Evolutionary conservation across 768 basidiomycete genomes (phyloP).

Genomic region (Tylopilus sp.): DNA sequence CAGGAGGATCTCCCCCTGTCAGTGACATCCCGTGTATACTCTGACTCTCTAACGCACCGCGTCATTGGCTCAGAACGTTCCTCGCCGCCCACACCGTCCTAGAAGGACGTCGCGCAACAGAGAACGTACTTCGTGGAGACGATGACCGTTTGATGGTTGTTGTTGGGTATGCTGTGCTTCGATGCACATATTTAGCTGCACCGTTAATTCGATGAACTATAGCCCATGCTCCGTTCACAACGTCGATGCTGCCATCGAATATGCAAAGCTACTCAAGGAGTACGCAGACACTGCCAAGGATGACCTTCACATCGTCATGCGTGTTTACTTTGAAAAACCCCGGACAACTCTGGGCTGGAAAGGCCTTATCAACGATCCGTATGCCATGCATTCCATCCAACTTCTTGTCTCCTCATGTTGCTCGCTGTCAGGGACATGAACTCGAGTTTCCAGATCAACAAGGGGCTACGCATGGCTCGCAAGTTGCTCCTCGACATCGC

Average conservation of each 20-base stretch:
- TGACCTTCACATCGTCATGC: slow-evolving; percentile 94
- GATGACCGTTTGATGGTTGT: slow-evolving; percentile 94
- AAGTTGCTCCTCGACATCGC: slow-evolving; percentile 84
- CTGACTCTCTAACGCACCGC: neutral
- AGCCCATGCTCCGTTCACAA: slow-evolving; percentile 97
- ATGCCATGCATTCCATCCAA: neutral
- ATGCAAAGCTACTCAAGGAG: slow-evolving; percentile 71
- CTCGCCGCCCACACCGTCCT: slow-evolving; percentile 85
- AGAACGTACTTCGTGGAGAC: slow-evolving; percentile 66
- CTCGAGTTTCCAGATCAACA: slow-evolving; percentile 92
- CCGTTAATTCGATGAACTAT: slow-evolving; percentile 4
- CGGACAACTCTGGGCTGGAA: slow-evolving; percentile 99
- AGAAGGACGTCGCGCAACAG: slow-evolving; percentile 74
- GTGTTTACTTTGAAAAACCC: slow-evolving; percentile 97
- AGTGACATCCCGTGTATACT: slow-evolving; percentile 15
- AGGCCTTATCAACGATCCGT: slow-evolving; percentile 95
- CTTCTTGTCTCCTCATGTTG: neutral
- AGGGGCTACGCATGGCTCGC: slow-evolving; percentile 86
- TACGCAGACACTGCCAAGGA: slow-evolving; percentile 81
- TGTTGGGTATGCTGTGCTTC: slow-evolving; percentile 59
- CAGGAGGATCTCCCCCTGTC: slow-evolving; percentile 91
- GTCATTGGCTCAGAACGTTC: slow-evolving; percentile 51
- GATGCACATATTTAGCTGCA: neutral
- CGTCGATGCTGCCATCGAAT: slow-evolving; percentile 79
- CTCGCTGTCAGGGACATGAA: slow-evolving; percentile 60